phyloP scores from a whole-genome alignment of 2,329 filamentous ascomycete genomes.

The Talaromyces atroroseus region DNA sequence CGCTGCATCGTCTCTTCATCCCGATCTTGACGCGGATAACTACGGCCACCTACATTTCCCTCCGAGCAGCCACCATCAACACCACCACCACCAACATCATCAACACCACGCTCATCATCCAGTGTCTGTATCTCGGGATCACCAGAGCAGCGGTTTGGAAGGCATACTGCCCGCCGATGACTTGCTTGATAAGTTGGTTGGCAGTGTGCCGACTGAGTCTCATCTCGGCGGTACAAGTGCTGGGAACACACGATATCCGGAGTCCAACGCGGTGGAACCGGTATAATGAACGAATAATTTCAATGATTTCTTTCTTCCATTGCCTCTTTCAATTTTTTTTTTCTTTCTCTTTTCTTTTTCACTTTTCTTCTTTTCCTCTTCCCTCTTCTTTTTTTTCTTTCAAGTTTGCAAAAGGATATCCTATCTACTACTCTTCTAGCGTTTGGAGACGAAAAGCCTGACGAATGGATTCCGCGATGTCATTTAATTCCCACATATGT shows the following conservation, averaged over 20 bases:
- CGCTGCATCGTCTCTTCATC: conserved; percentile 20
- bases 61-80: conserved; percentile 18
- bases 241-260: conserved; percentile 28
- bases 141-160: conserved; percentile 29
- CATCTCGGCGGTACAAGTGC: conserved; percentile 31
- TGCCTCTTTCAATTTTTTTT: background rate
- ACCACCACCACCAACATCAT: conserved; percentile 3
- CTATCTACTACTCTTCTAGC: no score
- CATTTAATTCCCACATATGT: conserved; percentile 9
- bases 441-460: background rate
- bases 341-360: background rate
- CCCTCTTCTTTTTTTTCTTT: background rate
- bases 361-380: background rate
- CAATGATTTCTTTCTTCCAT: background rate
- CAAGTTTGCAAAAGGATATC: no score
- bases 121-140: conserved; percentile 27
- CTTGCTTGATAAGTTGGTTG: conserved; percentile 34
- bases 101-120: conserved; percentile 16
- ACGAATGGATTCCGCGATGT: background rate
- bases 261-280: conserved; percentile 28
- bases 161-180: conserved; percentile 30
- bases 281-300: conserved; percentile 19
- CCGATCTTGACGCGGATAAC: conserved; percentile 25
- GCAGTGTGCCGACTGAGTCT: conserved; percentile 28
- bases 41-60: conserved; percentile 32